Evolutionary conservation across 2,329 filamentous ascomycete species (phyloP).

Genomic region (Aspergillus fischeri): DNA sequence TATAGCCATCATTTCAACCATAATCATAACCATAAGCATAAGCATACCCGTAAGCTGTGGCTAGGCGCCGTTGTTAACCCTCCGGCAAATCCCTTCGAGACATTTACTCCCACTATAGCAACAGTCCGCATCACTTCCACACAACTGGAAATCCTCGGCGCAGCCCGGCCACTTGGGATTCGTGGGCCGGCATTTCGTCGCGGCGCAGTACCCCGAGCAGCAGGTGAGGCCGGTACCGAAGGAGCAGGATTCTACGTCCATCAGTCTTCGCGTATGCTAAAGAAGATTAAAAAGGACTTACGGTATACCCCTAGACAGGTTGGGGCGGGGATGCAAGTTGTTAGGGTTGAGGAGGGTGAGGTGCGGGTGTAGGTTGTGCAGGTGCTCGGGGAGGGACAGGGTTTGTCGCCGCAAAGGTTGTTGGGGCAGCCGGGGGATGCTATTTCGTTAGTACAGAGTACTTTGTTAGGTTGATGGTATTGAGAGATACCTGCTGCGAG

Average conservation of each 20-base stretch:
- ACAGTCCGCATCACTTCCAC: slow-evolving; percentile 23
- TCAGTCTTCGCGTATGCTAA: no score
- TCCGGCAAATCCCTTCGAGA: slow-evolving; percentile 20
- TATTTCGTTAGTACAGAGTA: neutral
- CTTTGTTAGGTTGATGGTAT: neutral
- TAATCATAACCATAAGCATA: neutral
- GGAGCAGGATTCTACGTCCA: slow-evolving; percentile 5
- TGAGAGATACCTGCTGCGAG: neutral
- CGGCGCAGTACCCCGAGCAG: slow-evolving; percentile 29
- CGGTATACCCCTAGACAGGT: slow-evolving; percentile 24
- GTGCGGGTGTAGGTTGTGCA: slow-evolving; percentile 5
- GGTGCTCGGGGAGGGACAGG: neutral
- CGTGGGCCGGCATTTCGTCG: slow-evolving; percentile 25
- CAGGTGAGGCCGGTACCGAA: slow-evolving; percentile 18
- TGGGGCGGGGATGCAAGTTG: slow-evolving; percentile 20
- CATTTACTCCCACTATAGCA: slow-evolving; percentile 27
- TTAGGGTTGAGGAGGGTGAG: slow-evolving; percentile 15
- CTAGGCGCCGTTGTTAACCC: neutral
- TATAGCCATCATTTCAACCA: no score
- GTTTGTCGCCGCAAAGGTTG: neutral
- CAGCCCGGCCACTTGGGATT: slow-evolving; percentile 26
- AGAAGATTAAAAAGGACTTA: no score
- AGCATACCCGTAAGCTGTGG: neutral
- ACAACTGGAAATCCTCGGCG: slow-evolving; percentile 23
- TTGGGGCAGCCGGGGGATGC: neutral